Evolutionary conservation across 345 rosid species (phyloP).

Genomic region (Euphorbia peplus): DNA sequence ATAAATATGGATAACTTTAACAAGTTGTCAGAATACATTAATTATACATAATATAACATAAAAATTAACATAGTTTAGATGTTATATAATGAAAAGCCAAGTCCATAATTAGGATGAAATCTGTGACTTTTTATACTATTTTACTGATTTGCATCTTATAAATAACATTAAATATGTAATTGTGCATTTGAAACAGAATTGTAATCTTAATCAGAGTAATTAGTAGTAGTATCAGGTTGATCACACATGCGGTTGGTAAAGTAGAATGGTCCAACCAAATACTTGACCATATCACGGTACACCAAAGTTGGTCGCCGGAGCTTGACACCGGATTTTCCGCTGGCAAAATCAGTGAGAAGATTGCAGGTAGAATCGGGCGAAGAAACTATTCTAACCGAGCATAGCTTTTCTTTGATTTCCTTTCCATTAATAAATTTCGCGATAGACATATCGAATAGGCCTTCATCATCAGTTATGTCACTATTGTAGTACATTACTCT

Average conservation of each 20-base stretch:
- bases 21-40: too few relatives aligned
- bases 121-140: too few relatives aligned
- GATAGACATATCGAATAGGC: conserved; percentile 49
- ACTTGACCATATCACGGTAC: conserved; percentile 45
- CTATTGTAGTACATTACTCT: conserved; percentile 55
- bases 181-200: too few relatives aligned
- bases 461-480: conserved; percentile 57
- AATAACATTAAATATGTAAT: too few relatives aligned
- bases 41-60: too few relatives aligned
- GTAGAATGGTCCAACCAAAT: conserved; percentile 47
- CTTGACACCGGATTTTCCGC: conserved; percentile 56
- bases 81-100: too few relatives aligned
- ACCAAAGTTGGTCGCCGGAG: conserved; percentile 42
- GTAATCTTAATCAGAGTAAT: neutral
- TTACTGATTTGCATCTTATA: too few relatives aligned
- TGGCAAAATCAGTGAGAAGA: conserved; percentile 58
- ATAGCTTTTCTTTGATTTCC: conserved; percentile 35
- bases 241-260: conserved; percentile 71
- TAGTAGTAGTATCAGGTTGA: conserved; percentile 36
- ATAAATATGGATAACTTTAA: too few relatives aligned
- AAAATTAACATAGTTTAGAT: too few relatives aligned
- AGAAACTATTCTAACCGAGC: conserved; percentile 64
- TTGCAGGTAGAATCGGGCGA: conserved; percentile 58
- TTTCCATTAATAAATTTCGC: conserved; percentile 44
- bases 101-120: too few relatives aligned